Evolutionary conservation across 169 alveolate species (phyloP), one percentile per base, ranked within the genome.

Genomic region (Eimeria sp.): DNA sequence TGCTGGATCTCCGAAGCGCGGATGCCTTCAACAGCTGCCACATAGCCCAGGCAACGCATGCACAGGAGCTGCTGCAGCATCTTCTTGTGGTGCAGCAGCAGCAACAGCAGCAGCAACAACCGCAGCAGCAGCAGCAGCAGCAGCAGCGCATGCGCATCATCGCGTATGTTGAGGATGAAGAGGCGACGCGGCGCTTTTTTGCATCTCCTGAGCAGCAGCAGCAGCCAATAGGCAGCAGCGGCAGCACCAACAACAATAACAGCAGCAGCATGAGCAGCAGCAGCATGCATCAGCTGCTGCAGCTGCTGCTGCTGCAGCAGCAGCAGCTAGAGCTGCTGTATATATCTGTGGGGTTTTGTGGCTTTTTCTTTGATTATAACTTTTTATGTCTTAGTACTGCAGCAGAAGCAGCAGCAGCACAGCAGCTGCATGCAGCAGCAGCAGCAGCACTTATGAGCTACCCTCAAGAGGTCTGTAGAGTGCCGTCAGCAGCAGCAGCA

Each of bases 371-470:
- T 4, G 63, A 72, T 70, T 89, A 54, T 43, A 49, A 67, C n/a
- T 89, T 89, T n/a, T 70, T 89, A 13, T 89, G 95, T 51, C 95
- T 89, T 54, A 89, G 95, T 51, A 18, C 75, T 40, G 95, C 54
- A 65, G 95, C 47, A 47, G 83, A 65, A 27, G 95, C 63, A 43
- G 86, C 95, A 27, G 95, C 95, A 22, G 95, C 87, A 13, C 43
- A 13, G 70, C 40, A 49, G 73, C 34, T 89, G 95, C 63, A 89
- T 75, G 87, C 95, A 34, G 75, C 95, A n/a, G 95, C 95, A 63
- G 95, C 95, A 27, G 95, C 95, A 27, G 95, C 95, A 75, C 87
- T 89, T 30, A 89, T 89, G 95, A 89, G 95, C 30, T 89, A 89
- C 73, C 95, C 95, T 25, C 95, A 75, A 22, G 75, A 89, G 54